Conservation (phyloP, 1,284 basidiomycete genomes). For the Sutorius eximius region DNA sequence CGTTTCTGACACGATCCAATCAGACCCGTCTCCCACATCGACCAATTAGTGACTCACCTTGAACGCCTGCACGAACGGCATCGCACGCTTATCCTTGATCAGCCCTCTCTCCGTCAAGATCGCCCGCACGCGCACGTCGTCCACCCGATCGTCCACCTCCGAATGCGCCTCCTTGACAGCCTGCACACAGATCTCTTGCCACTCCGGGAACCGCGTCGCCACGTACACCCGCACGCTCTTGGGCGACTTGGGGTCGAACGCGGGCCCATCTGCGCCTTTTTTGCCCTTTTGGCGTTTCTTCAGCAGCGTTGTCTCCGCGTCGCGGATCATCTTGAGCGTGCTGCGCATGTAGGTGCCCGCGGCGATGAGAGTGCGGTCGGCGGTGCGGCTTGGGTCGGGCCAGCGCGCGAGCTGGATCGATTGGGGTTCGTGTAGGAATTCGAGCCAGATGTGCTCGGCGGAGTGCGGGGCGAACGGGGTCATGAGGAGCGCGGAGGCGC, state of each 20-base stretch:
- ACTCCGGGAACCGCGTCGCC: constrained; percentile 88
- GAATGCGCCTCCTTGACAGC: constrained; percentile 74
- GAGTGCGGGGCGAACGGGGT: constrained; percentile 94
- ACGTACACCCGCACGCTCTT: constrained; percentile 90
- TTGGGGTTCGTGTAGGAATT: constrained; percentile 69
- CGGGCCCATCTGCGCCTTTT: constrained; percentile 41
- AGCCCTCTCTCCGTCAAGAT: constrained; percentile 73
- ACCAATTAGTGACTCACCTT: constrained; percentile 57
- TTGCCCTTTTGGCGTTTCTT: constrained; percentile 76
- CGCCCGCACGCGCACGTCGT: constrained; percentile 81
- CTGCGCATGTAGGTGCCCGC: constrained; percentile 82
- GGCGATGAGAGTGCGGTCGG: constrained; percentile 68
- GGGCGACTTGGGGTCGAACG: constrained; percentile 80
- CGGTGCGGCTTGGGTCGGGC: constrained; percentile 62
- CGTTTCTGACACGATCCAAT: constrained; percentile 66
- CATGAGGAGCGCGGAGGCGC: constrained; percentile 75
- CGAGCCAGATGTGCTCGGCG: constrained; percentile 87
- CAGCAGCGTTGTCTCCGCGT: constrained; percentile 77
- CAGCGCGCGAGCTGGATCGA: constrained; percentile 84
- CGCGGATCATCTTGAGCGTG: constrained; percentile 87
- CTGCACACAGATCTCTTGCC: constrained; percentile 87
- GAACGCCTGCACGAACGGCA: constrained; percentile 94
- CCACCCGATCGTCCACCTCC: constrained; percentile 62
- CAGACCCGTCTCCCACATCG: constrained; percentile 32
- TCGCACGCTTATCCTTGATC: constrained; percentile 93